Conservation (phyloP, 225 moss, liverwort and hornwort species). For the Physcomitrium patens region DNA sequence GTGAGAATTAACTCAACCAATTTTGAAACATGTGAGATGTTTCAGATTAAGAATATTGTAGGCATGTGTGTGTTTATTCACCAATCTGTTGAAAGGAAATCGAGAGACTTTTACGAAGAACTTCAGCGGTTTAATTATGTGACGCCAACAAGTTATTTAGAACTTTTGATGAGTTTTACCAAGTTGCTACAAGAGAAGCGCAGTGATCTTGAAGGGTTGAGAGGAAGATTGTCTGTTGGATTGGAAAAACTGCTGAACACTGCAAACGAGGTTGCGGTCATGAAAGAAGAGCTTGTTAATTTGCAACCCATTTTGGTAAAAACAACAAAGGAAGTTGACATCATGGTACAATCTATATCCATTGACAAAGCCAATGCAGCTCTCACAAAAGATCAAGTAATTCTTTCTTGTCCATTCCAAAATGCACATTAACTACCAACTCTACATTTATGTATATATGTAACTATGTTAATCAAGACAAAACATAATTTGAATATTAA, state of each 20-base stretch:
- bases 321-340: constrained; percentile 83
- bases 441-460: no score
- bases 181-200: constrained; percentile 65
- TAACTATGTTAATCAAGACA: no score
- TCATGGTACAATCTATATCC: constrained; percentile 79
- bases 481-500: no score
- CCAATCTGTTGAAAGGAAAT: constrained; percentile 80
- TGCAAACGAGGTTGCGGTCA: constrained; percentile 66
- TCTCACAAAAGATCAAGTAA: constrained; percentile 68
- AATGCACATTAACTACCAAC: no score
- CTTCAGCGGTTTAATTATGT: constrained; percentile 76
- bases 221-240: constrained; percentile 68
- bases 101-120: constrained; percentile 71
- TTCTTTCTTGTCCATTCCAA: not conserved
- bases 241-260: constrained; percentile 76
- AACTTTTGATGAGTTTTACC: constrained; percentile 73
- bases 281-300: constrained; percentile 63
- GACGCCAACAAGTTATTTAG: constrained; percentile 86
- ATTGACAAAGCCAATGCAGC: constrained; percentile 76
- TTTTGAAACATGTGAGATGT: not conserved
- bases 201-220: constrained; percentile 65
- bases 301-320: constrained; percentile 67
- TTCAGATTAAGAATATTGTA: constrained; percentile 65
- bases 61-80: constrained; percentile 73
- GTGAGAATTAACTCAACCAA: not conserved